Evolutionary conservation across 1,139 yeast genomes (phyloP).

Genomic region (Geotrichum macrosporum): DNA sequence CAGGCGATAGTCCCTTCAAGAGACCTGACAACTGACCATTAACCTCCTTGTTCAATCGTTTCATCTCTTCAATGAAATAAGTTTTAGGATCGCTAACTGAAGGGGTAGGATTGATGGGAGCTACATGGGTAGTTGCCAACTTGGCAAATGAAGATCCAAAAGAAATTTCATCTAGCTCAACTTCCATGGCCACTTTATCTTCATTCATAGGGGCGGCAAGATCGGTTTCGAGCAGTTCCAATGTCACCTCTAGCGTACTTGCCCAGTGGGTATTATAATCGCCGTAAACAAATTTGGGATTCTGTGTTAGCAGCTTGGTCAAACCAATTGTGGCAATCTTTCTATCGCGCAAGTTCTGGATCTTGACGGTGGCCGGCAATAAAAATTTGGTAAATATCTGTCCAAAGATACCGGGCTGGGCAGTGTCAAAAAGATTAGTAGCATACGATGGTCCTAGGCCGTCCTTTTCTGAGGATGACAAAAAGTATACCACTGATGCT

Average conservation of each 20-base stretch:
- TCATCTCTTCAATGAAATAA: constrained; percentile 40
- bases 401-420: constrained; percentile 58
- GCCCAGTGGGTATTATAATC: constrained; percentile 45
- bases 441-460: constrained; percentile 49
- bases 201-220: constrained; percentile 33
- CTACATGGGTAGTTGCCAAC: constrained; percentile 57
- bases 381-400: constrained; percentile 62
- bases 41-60: constrained; percentile 31
- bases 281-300: constrained; percentile 39
- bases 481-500: constrained; percentile 58
- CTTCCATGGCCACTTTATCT: constrained; percentile 42
- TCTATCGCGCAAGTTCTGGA: constrained; percentile 67
- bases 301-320: constrained; percentile 51
- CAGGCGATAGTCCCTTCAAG: constrained; percentile 1
- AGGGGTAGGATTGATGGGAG: constrained; percentile 66
- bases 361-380: constrained; percentile 59
- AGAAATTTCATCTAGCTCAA: constrained; percentile 59
- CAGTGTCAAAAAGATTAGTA: constrained; percentile 55
- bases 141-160: constrained; percentile 85
- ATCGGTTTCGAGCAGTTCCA: constrained; percentile 43
- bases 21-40: constrained; percentile 11
- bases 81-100: constrained; percentile 42
- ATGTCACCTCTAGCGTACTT: constrained; percentile 51
- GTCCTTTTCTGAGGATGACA: constrained; percentile 47
- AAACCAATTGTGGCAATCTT: constrained; percentile 74